Evolutionary conservation across 2,329 filamentous ascomycete genomes (phyloP), one percentile per base, ranked within the genome.

Genomic region (Shiraia sp.): DNA sequence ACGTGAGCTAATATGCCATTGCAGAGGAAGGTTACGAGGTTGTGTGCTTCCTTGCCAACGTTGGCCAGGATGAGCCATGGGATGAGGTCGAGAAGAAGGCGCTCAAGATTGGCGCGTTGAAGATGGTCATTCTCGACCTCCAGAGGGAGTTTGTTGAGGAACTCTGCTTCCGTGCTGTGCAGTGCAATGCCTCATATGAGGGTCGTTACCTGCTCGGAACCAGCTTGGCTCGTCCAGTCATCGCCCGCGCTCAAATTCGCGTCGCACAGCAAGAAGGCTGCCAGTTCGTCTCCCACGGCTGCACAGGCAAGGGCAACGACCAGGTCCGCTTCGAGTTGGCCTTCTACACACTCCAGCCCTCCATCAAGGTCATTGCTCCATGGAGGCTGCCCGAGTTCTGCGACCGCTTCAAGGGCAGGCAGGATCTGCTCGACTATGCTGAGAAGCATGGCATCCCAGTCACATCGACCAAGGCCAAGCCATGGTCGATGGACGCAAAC

Each of bases 121-220:
- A 81, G 73, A 80, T 85, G 69, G 70, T 78, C 65, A 74, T 80
- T 44, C 72, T 76, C 51, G 81, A 93, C 68, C 78, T 92, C 40
- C 81, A 83, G 60, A 77, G 78, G 57, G 85, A 89, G 71, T 91
- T 93, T 62, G 81, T 93, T 55, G 86, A 90, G 58, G 81, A 92
- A 75, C 78, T 93, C 31, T 86, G 85, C 76, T 91, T 85, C 80
- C 85, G 81, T 37, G 88, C 88, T 48, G 81, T 93, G 51, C 86
- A 89, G 71, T 88, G 83, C 72, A 81, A 80, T 57, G 78, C 77
- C 50, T 65, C 69, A 37, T 74, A 75, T 64, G 72, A 90, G 75
- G 83, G 84, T 63, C 61, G 63, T 32, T 69, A 68, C 50, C 60
- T 68, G n/a, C 65, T 69, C 45, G 80, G 81, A 47, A 85, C 82